Base-by-base conservation (phyloP, 1,284 basidiomycete species). In the Sanghuangporus baumii region DNA sequence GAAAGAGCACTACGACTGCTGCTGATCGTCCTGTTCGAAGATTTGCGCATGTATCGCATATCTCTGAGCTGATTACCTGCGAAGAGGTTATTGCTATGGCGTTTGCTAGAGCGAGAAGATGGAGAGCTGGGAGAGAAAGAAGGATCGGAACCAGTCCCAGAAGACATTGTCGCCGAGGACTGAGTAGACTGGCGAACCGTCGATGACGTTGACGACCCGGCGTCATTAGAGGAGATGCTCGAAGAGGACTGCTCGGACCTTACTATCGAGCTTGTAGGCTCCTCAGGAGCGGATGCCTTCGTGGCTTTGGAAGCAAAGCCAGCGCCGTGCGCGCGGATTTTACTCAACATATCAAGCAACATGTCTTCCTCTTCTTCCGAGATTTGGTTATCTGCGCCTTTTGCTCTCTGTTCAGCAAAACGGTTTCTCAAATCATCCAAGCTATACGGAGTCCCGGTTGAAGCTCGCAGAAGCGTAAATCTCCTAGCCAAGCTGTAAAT, bases 21-120 rank as follows among this genome's bases (percentile, higher is more conserved):
- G 31, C 74, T 75, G 60, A 72, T 72, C 54, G 76, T 80, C 54
- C 80, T 77, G 9, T 78, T 77, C 12, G 78, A 70, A 23, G 71
- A 66, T 41, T 78, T 81, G 64, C 86, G 84, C 67, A 88, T 73
- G 72, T 91, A 89, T 7, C 79, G 78, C 70, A 89, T 84, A 71
- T 93, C 90, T 60, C 86, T 80, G 67, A 90, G 79, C 63, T 85
- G 81, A 36, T 86, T 85, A n/a, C 89, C 90, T 50, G 88, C 87
- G 67, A 92, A 92, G 58, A 93, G 76, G 69, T 92, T 91, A 72
- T 91, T 92, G 76, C 89, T 91, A 72, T 89, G 88, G 57, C 90
- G 81, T 74, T 88, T 87, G 63, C 77, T 76, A 43, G 81, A 80
- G 40, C 72, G 68, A 31, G 73, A 70, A 67, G 67, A 61, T 7